Evolutionary conservation across 768 basidiomycete species (phyloP).

Genomic region (Cyathus striatus): DNA sequence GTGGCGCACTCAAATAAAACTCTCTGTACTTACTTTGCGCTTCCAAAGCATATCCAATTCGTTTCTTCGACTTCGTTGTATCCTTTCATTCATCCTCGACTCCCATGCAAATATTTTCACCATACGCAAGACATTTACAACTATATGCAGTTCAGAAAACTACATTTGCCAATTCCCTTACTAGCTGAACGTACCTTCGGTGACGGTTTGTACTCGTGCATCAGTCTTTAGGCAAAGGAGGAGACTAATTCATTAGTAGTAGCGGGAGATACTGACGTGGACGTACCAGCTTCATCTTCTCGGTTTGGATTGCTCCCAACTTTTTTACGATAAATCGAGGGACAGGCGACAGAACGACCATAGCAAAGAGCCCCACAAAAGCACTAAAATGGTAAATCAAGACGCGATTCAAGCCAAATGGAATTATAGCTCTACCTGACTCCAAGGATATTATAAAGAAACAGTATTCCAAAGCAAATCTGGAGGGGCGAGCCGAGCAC

Average conservation of each 20-base stretch:
- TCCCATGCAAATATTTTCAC: conserved; percentile 71
- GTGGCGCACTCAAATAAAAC: too few species aligned
- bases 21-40: conserved; percentile 44
- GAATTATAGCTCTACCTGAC: conserved; percentile 37
- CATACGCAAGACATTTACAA: conserved; percentile 39
- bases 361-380: conserved; percentile 50
- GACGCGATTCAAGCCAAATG: conserved; percentile 36
- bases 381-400: conserved; percentile 42
- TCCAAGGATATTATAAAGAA: conserved; percentile 41
- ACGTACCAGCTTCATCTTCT: conserved; percentile 40
- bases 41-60: conserved; percentile 57
- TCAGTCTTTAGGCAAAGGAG: conserved; percentile 31
- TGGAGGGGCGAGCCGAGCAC: conserved; percentile 36
- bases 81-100: conserved; percentile 45
- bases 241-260: too few species aligned
- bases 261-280: too few species aligned
- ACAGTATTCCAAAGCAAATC: conserved; percentile 30
- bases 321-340: conserved; percentile 50
- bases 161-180: conserved; percentile 4
- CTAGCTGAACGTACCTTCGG: conserved; percentile 44
- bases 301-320: conserved; percentile 40
- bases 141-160: not conserved
- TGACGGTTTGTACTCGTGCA: conserved; percentile 53
- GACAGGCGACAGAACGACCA: conserved; percentile 48
- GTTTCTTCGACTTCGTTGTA: conserved; percentile 53